Conservation (phyloP, 148 eudicot species). For the Pharnaceum exiguum region DNA sequence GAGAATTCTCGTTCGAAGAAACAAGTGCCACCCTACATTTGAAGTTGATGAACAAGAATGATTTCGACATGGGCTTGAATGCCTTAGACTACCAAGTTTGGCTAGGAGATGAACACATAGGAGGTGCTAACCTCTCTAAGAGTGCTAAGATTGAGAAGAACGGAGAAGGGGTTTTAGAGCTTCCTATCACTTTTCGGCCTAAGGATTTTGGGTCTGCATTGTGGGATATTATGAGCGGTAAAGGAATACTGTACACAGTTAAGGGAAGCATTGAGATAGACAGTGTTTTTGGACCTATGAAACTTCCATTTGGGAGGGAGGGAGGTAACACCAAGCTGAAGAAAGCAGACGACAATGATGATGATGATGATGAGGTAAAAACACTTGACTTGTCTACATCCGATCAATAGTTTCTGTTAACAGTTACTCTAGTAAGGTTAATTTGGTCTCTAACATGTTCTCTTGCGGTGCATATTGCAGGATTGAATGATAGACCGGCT, state of each 20-base stretch:
- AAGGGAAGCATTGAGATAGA: conserved; percentile 18
- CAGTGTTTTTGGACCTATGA: conserved; percentile 21
- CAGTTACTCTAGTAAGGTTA: no score
- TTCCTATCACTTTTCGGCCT: conserved; percentile 16
- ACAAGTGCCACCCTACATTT: conserved; percentile 15
- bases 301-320: conserved; percentile 15
- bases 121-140: conserved; percentile 7
- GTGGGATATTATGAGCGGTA: conserved; percentile 19
- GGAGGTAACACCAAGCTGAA: conserved; percentile 18
- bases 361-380: neutral
- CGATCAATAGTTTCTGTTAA: no score
- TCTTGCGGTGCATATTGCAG: conserved; percentile 14
- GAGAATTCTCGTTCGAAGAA: conserved; percentile 16
- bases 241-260: conserved; percentile 17
- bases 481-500: neutral
- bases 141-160: conserved; percentile 5
- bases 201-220: conserved; percentile 25
- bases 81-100: conserved; percentile 16
- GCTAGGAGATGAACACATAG: conserved; percentile 17
- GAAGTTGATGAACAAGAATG: conserved; percentile 17
- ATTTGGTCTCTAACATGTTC: no score
- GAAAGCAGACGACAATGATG: conserved; percentile 11
- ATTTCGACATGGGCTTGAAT: conserved; percentile 15
- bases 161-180: conserved; percentile 10
- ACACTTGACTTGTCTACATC: no score